Percentiles rank a stretch among this genome's conserved stretches.
phyloP scores from a whole-genome alignment of 352 stramenopile genomes.

The Pythium oligandrum region DNA sequence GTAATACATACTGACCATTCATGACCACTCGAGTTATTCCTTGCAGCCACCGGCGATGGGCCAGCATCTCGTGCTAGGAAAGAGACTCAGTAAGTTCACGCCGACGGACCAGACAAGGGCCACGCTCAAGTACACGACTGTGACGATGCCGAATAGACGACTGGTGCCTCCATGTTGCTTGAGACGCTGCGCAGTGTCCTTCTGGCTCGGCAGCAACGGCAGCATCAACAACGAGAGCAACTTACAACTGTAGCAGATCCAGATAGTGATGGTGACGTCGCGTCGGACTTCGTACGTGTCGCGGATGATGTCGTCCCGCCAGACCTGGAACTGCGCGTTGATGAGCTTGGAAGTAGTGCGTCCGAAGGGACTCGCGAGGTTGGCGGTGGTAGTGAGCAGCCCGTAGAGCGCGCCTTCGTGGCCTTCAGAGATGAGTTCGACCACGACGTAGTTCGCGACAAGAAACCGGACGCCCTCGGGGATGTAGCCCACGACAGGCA shows the following conservation, averaged over 20 bases:
- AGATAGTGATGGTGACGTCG: slow-evolving; percentile 16
- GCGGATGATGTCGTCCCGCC: slow-evolving; percentile 3
- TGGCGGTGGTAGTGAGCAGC: slow-evolving; percentile 16
- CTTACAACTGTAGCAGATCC: slow-evolving; percentile 13
- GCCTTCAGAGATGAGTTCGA: slow-evolving; percentile 17
- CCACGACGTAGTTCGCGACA: slow-evolving; percentile 16
- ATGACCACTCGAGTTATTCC: no score
- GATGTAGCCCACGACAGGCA: slow-evolving; percentile 13
- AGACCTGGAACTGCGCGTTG: slow-evolving; percentile 8
- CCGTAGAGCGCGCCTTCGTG: slow-evolving; percentile 13
- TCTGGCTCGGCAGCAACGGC: slow-evolving; percentile 12
- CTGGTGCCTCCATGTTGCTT: slow-evolving; percentile 8
- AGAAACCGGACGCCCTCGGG: slow-evolving; percentile 20
- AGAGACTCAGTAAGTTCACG: slow-evolving; percentile 3
- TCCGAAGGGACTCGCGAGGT: slow-evolving; percentile 8
- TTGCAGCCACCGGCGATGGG: no score
- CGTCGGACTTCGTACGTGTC: slow-evolving; percentile 11
- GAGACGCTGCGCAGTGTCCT: slow-evolving; percentile 9
- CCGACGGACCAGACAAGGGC: slow-evolving; percentile 1
- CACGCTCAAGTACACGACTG: slow-evolving; percentile 1
- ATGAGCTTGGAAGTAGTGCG: slow-evolving; percentile 9
- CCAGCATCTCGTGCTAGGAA: slow-evolving; percentile 8
- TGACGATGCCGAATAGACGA: slow-evolving; percentile 2
- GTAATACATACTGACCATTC: no score
- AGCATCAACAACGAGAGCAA: slow-evolving; percentile 7